Percentiles rank a stretch among this genome's conserved stretches.
phyloP scores from a whole-genome alignment of 2,329 filamentous ascomycete species.

The Lasiodiplodia sp. region DNA sequence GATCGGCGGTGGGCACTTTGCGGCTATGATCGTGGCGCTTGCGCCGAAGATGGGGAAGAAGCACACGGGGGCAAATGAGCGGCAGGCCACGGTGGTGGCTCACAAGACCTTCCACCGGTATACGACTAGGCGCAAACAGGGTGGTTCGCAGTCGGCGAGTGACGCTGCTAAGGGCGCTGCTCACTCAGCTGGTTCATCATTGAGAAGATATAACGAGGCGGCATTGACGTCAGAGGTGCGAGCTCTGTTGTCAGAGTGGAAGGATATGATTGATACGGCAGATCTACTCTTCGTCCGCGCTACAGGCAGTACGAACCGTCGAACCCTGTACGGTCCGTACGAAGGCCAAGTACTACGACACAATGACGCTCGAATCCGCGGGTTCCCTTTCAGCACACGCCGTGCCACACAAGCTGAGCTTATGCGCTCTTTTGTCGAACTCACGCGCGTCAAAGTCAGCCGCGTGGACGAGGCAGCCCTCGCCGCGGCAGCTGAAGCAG shows the following conservation, averaged over 20 bases:
- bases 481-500: constrained; percentile 55
- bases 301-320: constrained; percentile 83
- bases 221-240: constrained; percentile 90
- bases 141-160: constrained; percentile 91
- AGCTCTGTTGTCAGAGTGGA: constrained; percentile 83
- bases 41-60: constrained; percentile 79
- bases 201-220: constrained; percentile 93
- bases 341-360: constrained; percentile 83
- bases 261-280: constrained; percentile 79
- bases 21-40: constrained; percentile 92
- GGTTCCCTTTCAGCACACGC: constrained; percentile 92
- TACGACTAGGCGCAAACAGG: constrained; percentile 94
- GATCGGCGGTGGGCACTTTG: constrained; percentile 98
- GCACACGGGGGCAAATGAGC: constrained; percentile 73
- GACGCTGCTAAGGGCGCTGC: constrained; percentile 93
- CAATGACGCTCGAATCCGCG: constrained; percentile 80
- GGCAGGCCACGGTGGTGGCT: constrained; percentile 85
- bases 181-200: constrained; percentile 87
- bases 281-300: constrained; percentile 89
- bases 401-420: constrained; percentile 93
- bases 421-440: constrained; percentile 91
- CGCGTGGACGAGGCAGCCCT: constrained; percentile 75
- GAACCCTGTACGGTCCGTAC: constrained; percentile 89
- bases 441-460: constrained; percentile 86
- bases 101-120: constrained; percentile 99